Base-by-base conservation (phyloP, 2,329 filamentous ascomycete genomes). In the Hypoxylon sp. region DNA sequence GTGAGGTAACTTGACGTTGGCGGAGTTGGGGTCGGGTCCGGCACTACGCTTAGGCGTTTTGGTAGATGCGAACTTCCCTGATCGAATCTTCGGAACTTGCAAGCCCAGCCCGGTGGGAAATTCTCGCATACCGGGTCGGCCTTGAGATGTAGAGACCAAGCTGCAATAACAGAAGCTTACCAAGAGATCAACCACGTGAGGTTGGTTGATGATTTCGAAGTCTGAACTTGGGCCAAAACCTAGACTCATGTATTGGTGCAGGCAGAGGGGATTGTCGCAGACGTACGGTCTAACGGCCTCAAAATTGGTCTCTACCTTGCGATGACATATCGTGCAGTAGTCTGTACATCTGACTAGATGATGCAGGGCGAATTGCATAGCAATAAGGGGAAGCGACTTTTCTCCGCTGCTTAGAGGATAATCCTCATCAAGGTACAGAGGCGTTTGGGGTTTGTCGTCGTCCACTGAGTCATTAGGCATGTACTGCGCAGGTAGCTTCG, bases 221-320 rank as follows among this genome's bases (percentile, higher is more conserved):
- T 97, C 91, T 47, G 96, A 84, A 62, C 84, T 91, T 1, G 90
- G 88, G 0, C 91, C 92, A 63, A 96, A 87, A 0, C 90, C 91
- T n/a, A 95, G 76, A 11, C 82, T 79, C 78, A 96, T 89, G 72
- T 94, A 96, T 66, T 97, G 92, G 64, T 89, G 96, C 3, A 96
- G 75, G 64, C 92, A 97, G 2, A 97, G 76, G 1, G 79, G 76
- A 8, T 82, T 80, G 15, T 82, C 82, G 71, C 92, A 97, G 32
- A 96, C 90, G 54, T 88, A 90, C 2, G 89, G 89, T 60, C 89
- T 90, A 52, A 91, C 75, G 1, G 87, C 83, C 62, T 87, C 83
- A 26, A 93, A 85, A 0, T 82, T 80, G 2, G 78, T 78, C 1
- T 81, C 70, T 25, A 90, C 79, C 59, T 80, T 86, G 59, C 81